Base-by-base conservation (phyloP, 495 filamentous ascomycete genomes). In the Durotheca rogersii region DNA sequence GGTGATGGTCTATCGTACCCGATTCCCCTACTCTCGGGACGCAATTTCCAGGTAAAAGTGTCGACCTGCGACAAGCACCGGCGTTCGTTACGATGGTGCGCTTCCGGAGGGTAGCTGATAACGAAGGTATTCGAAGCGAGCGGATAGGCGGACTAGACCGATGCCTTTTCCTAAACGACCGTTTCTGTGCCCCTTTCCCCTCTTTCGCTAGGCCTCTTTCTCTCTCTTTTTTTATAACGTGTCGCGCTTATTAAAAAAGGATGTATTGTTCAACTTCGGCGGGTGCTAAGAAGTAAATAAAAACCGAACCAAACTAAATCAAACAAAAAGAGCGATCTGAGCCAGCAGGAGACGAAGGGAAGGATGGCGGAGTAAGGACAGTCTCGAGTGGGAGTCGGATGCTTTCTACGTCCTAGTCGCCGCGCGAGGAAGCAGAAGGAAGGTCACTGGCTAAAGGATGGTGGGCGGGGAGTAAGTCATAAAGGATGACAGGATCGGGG, bases 291-390 rank as follows among this genome's bases (percentile, higher is more conserved):
- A 67, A 54, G 52, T 71, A 56, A 53, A 66, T 39, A 61, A 61
- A 58, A 37, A 39, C 29, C 18, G 11, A 51, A 66, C 58, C 56
- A 50, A 69, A 60, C 64, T 51, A 74, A 78, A 76, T 69, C 56
- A 50, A 69, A 60, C 64, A 51, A 74, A 78, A 76, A 70, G 70
- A 78, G 69, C 60, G 72, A 69, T 77, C 77, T 80, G 77, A 80
- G 67, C 77, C 77, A 80, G 77, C 77, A 80, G 77, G 65, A 69
- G 60, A 67, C 67, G 62, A 76, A 66, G 41, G 55, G 67, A 71
- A 62, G 64, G 62, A 67, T 61, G 60, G 64, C 46, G 67, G 64
- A 60, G 68, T 70, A 73, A 61, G 29, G 60, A 67, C 67, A 54
- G 60, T 61, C 62, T 62, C 62, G 37, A 53, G 56, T 51, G 53